Evolutionary conservation across 2,329 filamentous ascomycete species (phyloP), one percentile per base, ranked within the genome.

Genomic region (Neophaeococcomyces mojaviensis): DNA sequence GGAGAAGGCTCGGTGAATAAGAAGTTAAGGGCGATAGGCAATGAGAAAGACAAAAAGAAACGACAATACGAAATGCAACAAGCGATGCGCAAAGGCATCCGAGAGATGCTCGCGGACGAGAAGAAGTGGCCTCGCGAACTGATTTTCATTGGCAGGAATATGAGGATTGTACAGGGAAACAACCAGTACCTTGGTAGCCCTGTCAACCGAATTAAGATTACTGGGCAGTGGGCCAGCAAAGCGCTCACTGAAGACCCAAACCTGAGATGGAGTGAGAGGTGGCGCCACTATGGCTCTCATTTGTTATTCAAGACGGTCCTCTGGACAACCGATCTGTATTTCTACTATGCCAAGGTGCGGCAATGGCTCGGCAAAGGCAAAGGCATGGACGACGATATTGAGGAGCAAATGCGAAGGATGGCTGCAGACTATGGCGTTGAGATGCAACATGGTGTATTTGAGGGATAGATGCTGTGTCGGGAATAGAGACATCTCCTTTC

Each of bases 351-450:
- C 57, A 86, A 85, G 68, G 41, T 94, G 5, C 76, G 80, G 55
- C 89, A 97, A 68, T 76, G 78, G 62, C 61, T 96, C 10, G 86
- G 86, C 0, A 65, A 81, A 2, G 88, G 89, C 0, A 76, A 81
- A 8, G 89, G 89, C 0, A 92, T 97, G 85, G 92, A 97, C 63
- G 90, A 96, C 61, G 88, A 90, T 62, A 81, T 97, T 51, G 92
- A 97, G 71, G 77, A 78, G 60, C 78, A 84, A 56, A 94, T 97
- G 88, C 82, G 78, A 65, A 78, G 75, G 47, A 86, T 96, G 73
- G 90, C 89, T 1, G 87, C 85, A 62, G 89, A 94, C 56, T 88
- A 92, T 68, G 92, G 92, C 0, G 79, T 97, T 2, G 89, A 97
- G 65, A 67, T 97, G 54, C 85, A 94, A 61, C 87, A 94, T 63